Percentiles rank a stretch among this genome's conserved stretches.
These are phyloP conservation scores for Chloranthus sessilifolius DNA, from an alignment of 164 flowering plant genomes.

Conservation along the genomic window DNA sequence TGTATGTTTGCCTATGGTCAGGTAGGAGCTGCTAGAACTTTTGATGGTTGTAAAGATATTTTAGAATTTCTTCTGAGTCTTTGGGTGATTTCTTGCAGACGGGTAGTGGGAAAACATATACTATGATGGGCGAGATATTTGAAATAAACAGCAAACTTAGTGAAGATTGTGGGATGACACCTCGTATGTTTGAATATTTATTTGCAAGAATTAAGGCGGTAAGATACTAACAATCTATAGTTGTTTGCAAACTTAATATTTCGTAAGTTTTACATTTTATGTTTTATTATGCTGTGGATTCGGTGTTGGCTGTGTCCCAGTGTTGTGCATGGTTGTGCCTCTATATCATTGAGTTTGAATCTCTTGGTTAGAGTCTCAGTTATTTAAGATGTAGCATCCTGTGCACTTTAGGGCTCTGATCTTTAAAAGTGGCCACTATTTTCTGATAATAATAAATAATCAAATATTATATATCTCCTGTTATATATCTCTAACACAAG, in stretches of 20 bases:
- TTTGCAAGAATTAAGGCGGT: conserved; percentile 63
- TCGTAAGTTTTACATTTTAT: neutral
- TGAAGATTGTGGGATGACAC: conserved; percentile 75
- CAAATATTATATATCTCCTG: no score
- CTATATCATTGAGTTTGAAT: no score
- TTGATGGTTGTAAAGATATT: conserved; percentile 1
- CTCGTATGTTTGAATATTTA: conserved; percentile 77
- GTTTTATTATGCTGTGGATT: no score
- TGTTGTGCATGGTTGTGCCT: no score
- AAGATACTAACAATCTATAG: conserved; percentile 3
- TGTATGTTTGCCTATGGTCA: conserved; percentile 97
- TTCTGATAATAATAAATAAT: no score
- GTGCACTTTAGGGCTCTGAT: no score
- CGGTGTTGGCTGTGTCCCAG: no score
- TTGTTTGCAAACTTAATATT: neutral
- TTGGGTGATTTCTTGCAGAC: conserved; percentile 50
- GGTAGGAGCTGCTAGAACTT: conserved; percentile 32
- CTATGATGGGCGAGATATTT: conserved; percentile 89
- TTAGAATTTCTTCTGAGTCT: neutral
- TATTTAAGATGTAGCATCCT: no score
- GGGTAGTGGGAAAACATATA: conserved; percentile 94
- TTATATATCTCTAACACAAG: no score
- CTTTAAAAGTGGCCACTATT: no score
- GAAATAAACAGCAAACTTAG: conserved; percentile 42
- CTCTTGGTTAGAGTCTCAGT: no score